phyloP scores from a whole-genome alignment of 139 green algal species.

The Ettlia oleoabundans region DNA sequence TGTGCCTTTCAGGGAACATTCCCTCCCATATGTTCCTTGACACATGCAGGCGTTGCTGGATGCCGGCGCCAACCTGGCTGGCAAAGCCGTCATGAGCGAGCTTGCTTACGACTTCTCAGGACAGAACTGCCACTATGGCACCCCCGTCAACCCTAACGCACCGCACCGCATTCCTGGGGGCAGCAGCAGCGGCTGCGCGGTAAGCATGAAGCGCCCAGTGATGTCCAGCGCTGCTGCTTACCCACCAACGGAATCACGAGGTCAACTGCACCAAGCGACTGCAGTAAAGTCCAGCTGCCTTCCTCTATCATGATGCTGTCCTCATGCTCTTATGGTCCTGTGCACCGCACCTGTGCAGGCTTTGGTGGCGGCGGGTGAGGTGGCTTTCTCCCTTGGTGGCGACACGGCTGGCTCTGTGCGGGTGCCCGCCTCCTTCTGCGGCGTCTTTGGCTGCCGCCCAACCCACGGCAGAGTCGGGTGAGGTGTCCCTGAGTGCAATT shows the following conservation, averaged over 20 bases:
- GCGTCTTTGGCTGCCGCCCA: conserved; percentile 84
- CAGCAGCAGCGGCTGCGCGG: conserved; percentile 30
- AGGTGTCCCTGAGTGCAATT: not conserved
- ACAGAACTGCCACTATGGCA: conserved; percentile 91
- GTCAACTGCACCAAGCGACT: too few relatives aligned
- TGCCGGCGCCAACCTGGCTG: conserved; percentile 66
- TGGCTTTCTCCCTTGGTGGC: conserved; percentile 81
- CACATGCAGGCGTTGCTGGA: conserved; percentile 76
- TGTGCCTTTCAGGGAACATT: too few relatives aligned
- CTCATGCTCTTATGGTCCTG: not conserved
- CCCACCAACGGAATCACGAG: too few relatives aligned
- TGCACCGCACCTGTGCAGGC: conserved; percentile 66
- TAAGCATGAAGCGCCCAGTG: not conserved
- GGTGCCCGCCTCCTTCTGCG: conserved; percentile 87
- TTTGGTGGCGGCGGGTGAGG: conserved; percentile 73
- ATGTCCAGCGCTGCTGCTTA: not conserved
- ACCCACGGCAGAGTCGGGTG: conserved; percentile 79
- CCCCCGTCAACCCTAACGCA: conserved; percentile 81
- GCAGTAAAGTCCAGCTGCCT: too few relatives aligned
- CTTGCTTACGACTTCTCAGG: conserved; percentile 75
- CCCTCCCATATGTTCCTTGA: too few relatives aligned
- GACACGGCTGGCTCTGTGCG: conserved; percentile 92
- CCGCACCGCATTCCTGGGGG: conserved; percentile 55
- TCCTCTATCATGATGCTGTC: too few relatives aligned
- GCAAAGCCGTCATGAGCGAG: conserved; percentile 94